A percentile compares a stretch with the other conserved stretches of the same genome.
phyloP scores from a whole-genome alignment of 2,329 filamentous ascomycete genomes.

The Xylogone sp. region DNA sequence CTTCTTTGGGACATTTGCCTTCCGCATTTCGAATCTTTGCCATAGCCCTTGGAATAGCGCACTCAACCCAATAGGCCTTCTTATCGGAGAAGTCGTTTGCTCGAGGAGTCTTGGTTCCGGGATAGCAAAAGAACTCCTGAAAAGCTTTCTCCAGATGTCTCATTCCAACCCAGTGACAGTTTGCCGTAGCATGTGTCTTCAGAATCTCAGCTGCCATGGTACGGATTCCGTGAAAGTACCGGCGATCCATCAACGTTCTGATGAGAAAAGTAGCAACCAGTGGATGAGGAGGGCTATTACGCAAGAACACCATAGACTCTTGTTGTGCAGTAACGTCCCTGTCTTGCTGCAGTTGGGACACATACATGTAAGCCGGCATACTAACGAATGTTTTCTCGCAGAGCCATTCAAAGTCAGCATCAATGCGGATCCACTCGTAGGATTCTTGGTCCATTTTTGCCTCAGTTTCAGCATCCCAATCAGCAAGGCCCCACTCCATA shows the following conservation, averaged over 20 bases:
- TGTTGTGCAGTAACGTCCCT: constrained; percentile 89
- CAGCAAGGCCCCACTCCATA: constrained; percentile 75
- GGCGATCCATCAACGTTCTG: constrained; percentile 82
- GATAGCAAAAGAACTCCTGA: constrained; percentile 81
- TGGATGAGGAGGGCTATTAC: constrained; percentile 63
- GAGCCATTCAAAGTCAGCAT: constrained; percentile 98
- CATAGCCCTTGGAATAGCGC: constrained; percentile 77
- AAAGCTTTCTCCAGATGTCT: constrained; percentile 84
- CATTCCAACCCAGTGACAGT: constrained; percentile 72
- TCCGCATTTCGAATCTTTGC: constrained; percentile 70
- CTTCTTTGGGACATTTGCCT: constrained; percentile 73
- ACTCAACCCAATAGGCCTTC: constrained; percentile 78
- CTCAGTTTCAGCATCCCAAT: constrained; percentile 89
- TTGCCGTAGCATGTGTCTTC: constrained; percentile 69
- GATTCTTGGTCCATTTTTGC: constrained; percentile 91
- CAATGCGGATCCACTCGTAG: constrained; percentile 97
- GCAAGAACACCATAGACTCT: constrained; percentile 73
- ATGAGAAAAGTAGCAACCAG: constrained; percentile 86
- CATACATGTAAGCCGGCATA: constrained; percentile 95
- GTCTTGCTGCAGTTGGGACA: constrained; percentile 95
- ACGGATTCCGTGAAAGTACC: constrained; percentile 93
- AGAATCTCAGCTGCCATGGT: constrained; percentile 78
- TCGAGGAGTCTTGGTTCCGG: constrained; percentile 71
- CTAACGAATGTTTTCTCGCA: constrained; percentile 73
- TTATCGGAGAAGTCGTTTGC: constrained; percentile 92